phyloP scores from a whole-genome alignment of 2,329 filamentous ascomycete species.

The Tolypocladium tundrense region DNA sequence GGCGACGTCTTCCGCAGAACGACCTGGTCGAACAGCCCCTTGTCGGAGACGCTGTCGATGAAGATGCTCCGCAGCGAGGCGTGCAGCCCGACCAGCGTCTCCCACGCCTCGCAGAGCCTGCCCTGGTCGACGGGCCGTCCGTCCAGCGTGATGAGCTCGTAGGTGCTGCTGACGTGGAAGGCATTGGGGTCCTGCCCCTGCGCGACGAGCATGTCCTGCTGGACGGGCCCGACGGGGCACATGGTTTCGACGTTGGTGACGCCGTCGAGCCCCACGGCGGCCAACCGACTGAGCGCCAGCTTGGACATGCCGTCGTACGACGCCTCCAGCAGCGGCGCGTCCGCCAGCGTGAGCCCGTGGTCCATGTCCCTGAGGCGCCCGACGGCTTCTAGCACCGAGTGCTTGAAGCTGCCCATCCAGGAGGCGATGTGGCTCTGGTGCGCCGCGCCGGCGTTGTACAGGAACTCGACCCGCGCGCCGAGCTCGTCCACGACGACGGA shows the following conservation, averaged over 20 bases:
- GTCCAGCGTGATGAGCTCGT: slow-evolving; percentile 30
- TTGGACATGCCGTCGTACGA: slow-evolving; percentile 34
- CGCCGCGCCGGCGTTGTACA: slow-evolving; percentile 30
- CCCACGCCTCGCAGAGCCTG: slow-evolving; percentile 39
- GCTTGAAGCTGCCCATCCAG: slow-evolving; percentile 39
- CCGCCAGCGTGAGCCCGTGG: slow-evolving; percentile 38
- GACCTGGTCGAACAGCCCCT: slow-evolving; percentile 39
- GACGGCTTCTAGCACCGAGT: slow-evolving; percentile 33
- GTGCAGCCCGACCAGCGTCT: slow-evolving; percentile 34
- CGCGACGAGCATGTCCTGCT: slow-evolving; percentile 38
- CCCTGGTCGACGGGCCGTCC: slow-evolving; percentile 29
- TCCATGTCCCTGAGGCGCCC: slow-evolving; percentile 27
- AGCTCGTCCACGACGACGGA: slow-evolving; percentile 35
- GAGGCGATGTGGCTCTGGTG: slow-evolving; percentile 31
- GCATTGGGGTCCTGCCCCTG: slow-evolving; percentile 30
- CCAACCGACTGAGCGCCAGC: slow-evolving; percentile 31
- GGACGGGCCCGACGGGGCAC: slow-evolving; percentile 34
- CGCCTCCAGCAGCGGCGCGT: slow-evolving; percentile 36
- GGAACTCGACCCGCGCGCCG: slow-evolving; percentile 31
- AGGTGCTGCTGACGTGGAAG: slow-evolving; percentile 35
- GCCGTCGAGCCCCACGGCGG: slow-evolving; percentile 27
- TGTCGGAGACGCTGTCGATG: slow-evolving; percentile 36
- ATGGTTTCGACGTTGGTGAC: slow-evolving; percentile 37
- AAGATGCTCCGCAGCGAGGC: slow-evolving; percentile 39
- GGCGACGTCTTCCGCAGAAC: slow-evolving; percentile 36